Percentiles rank a stretch among this genome's conserved stretches.
phyloP scores from a whole-genome alignment of 176 grass and related monocot species.

The Olyra latifolia region DNA sequence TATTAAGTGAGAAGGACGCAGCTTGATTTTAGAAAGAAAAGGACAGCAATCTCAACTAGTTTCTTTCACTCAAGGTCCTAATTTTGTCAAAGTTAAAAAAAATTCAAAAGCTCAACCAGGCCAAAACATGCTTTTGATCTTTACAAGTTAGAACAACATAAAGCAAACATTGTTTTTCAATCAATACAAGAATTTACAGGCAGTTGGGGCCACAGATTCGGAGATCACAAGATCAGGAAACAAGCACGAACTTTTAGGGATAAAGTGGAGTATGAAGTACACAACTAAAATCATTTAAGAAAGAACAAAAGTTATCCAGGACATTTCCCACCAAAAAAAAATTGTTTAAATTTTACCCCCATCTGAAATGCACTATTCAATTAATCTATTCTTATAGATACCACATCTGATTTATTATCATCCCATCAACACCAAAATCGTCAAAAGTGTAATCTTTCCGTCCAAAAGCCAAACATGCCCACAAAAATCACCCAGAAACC shows the following conservation, averaged over 20 bases:
- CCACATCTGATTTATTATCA: not conserved
- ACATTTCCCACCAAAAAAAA: constrained; percentile 16
- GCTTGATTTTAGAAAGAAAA: constrained; percentile 27
- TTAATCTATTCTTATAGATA: not conserved
- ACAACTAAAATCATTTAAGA: not conserved
- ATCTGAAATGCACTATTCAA: not conserved
- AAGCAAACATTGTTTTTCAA: constrained; percentile 17
- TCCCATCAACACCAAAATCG: not conserved
- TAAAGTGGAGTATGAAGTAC: not conserved
- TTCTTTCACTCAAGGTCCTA: not conserved
- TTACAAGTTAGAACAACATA: constrained; percentile 14
- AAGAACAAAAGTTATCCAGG: not conserved
- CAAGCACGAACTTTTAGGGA: not conserved
- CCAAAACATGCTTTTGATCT: constrained; percentile 6
- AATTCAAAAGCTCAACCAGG: constrained; percentile 12
- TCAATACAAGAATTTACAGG: not conserved
- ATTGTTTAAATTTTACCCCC: too few relatives aligned
- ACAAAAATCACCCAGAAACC: not conserved
- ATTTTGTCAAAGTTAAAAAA: not conserved
- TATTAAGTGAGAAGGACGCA: constrained; percentile 23
- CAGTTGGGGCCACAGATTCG: not conserved
- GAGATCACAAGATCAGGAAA: not conserved
- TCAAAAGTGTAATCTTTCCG: not conserved
- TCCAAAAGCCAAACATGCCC: not conserved
- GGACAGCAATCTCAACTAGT: not conserved